These are phyloP conservation scores for Aulographum hederae DNA, from an alignment of 2,329 filamentous ascomycete species.

Conservation along the genomic window DNA sequence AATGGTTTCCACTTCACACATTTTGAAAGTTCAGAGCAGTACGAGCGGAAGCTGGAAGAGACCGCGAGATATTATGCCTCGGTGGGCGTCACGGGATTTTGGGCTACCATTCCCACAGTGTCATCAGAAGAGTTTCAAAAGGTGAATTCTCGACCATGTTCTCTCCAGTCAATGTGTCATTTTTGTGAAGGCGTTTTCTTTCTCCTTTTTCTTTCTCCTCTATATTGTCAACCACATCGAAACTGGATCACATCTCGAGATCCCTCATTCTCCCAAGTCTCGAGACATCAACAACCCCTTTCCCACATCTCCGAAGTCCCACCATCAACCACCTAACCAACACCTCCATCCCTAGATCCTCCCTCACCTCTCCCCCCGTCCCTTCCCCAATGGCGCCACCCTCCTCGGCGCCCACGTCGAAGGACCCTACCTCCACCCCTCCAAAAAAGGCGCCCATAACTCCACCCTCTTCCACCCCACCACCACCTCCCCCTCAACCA, in stretches of 20 bases:
- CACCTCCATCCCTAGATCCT: conserved; percentile 20
- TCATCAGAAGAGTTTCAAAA: conserved; percentile 25
- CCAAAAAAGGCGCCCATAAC: conserved; percentile 36
- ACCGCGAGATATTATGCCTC: conserved; percentile 30
- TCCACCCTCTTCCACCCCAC: conserved; percentile 23
- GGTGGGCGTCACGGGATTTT: conserved; percentile 35
- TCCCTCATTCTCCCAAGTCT: too few relatives aligned
- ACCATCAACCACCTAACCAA: too few relatives aligned
- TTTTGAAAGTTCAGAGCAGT: conserved; percentile 23
- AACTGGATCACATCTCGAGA: too few relatives aligned
- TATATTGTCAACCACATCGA: not conserved
- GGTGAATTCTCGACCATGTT: conserved; percentile 14
- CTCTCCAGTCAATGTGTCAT: not conserved
- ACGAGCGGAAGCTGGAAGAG: conserved; percentile 24
- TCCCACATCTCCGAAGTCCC: too few relatives aligned
- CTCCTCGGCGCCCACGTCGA: conserved; percentile 38
- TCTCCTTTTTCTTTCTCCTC: not conserved
- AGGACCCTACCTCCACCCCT: conserved; percentile 34
- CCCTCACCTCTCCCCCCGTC: conserved; percentile 25
- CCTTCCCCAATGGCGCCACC: conserved; percentile 24
- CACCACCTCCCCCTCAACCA: conserved; percentile 13
- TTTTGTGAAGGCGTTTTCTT: not conserved
- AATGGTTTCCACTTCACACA: conserved; percentile 36
- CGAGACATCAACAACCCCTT: too few relatives aligned
- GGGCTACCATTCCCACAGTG: conserved; percentile 34